Evolutionary conservation across 768 basidiomycete species (phyloP).

Genomic region (Nevesoporus exiguus): DNA sequence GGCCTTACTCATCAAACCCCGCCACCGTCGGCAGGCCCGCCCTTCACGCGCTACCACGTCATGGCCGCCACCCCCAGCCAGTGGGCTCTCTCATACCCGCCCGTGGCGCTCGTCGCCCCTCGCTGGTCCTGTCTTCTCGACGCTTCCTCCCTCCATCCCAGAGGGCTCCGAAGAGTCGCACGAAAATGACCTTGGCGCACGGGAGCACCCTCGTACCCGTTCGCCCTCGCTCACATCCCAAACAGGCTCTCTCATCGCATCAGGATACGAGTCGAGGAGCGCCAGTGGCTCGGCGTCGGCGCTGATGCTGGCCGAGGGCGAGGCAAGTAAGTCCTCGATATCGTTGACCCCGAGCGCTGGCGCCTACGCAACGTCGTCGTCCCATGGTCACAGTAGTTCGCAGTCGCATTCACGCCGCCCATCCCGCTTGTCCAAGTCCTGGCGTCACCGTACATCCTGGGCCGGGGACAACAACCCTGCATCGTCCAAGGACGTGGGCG

Average conservation of each 20-base stretch:
- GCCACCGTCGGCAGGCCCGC: constrained; percentile 13
- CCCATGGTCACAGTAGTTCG: constrained; percentile 14
- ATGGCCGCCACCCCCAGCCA: constrained; percentile 7
- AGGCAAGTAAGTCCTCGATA: constrained; percentile 24
- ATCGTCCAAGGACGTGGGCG: neutral
- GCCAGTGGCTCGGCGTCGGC: constrained; percentile 9
- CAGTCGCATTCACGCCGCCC: neutral
- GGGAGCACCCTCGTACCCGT: neutral
- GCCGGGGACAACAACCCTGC: neutral
- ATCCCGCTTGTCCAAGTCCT: constrained; percentile 13
- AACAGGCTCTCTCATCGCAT: constrained; percentile 7
- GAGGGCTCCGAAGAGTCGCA: constrained; percentile 22
- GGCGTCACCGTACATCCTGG: constrained; percentile 7
- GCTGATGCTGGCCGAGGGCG: constrained; percentile 7
- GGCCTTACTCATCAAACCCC: neutral
- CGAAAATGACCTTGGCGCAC: neutral
- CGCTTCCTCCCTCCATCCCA: constrained; percentile 21
- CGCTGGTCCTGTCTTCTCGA: constrained; percentile 25
- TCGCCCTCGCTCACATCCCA: constrained; percentile 20
- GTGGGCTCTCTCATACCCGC: constrained; percentile 16
- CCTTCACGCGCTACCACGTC: constrained; percentile 8
- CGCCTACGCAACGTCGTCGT: constrained; percentile 14
- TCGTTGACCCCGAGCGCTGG: constrained; percentile 12
- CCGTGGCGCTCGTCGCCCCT: constrained; percentile 32
- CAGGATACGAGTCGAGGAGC: constrained; percentile 17